Base-by-base conservation (phyloP, 2,329 filamentous ascomycete genomes). In the Aspergillus transmontanensis region DNA sequence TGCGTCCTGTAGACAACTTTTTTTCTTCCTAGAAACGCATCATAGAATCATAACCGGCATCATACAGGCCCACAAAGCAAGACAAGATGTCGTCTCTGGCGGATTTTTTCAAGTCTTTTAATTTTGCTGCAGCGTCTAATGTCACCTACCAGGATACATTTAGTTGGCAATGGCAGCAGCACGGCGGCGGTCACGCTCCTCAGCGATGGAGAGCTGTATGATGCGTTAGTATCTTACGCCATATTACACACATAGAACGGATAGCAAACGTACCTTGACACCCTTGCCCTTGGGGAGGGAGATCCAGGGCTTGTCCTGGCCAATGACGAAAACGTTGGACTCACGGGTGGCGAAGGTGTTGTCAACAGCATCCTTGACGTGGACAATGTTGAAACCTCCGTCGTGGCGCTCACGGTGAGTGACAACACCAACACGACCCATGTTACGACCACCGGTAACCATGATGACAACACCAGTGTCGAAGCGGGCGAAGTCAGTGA, bases 361-460 rank as follows among this genome's bases (percentile, higher is more conserved):
- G 90, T 98, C 95, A 85, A 99, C 94, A 79, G 94, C 94, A 81
- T 99, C 95, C 92, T 99, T 99, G 85, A 99, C 91, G 88, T 97
- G 94, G 83, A 99, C 94, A 80, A 99, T 96, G 89, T 96, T 96
- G 92, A 99, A 99, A 84, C 95, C 95, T 88, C 95, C 95, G 77
- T 99, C 95, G 89, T 99, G 95, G 79, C 95, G 93, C 89, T 99
- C 95, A 88, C 95, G 94, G 90, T 99, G 94, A 78, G 95, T 98
- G 87, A 99, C 96, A 83, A 98, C 94, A 91, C 95, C 95, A 80
- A 99, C 94, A 94, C 95, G 95, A 83, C 95, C 95, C 94, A 98
- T 99, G 93, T 99, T 99, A 82, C 94, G 95, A 90, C 95, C 95
- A 90, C 95, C 95, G 76, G 95, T 99, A 80, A 91, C 91, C 94